Conservation (phyloP, 495 filamentous ascomycete species). For the Halenospora varia region DNA sequence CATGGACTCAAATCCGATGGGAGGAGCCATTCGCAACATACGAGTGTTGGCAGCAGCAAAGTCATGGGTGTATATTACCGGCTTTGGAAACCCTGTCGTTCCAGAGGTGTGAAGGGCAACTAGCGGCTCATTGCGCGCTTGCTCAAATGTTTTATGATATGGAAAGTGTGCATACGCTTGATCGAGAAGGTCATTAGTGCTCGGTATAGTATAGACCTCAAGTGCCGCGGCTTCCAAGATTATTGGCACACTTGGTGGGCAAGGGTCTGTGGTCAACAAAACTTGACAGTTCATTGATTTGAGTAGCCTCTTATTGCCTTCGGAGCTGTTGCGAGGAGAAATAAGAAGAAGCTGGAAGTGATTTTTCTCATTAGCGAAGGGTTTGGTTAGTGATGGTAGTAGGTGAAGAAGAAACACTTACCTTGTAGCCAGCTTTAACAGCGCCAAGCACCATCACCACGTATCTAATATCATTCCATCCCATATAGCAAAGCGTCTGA, state of each 20-base stretch:
- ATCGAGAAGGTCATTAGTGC: not conserved
- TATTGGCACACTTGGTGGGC: not conserved
- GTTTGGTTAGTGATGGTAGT: no score
- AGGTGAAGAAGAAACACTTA: conserved; percentile 13
- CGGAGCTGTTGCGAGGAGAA: not conserved
- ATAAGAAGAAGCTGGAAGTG: not conserved
- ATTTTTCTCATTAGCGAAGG: no score
- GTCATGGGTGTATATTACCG: not conserved
- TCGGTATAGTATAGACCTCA: not conserved
- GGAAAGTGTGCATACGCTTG: not conserved
- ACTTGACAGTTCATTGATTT: not conserved
- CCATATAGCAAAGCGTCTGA: conserved; percentile 37
- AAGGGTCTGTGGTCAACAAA: not conserved
- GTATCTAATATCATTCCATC: conserved; percentile 43
- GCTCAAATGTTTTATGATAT: not conserved
- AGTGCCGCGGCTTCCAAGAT: not conserved
- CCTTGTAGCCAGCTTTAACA: conserved; percentile 29
- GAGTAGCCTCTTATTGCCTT: not conserved
- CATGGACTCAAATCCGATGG: not conserved
- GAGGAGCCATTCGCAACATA: not conserved
- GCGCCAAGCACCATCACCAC: conserved; percentile 33
- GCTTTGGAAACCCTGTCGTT: not conserved
- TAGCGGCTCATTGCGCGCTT: not conserved
- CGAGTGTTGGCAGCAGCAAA: not conserved
- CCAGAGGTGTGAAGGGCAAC: not conserved